Conservation (phyloP, 768 basidiomycete genomes). For the Phylloporus arenicola region DNA sequence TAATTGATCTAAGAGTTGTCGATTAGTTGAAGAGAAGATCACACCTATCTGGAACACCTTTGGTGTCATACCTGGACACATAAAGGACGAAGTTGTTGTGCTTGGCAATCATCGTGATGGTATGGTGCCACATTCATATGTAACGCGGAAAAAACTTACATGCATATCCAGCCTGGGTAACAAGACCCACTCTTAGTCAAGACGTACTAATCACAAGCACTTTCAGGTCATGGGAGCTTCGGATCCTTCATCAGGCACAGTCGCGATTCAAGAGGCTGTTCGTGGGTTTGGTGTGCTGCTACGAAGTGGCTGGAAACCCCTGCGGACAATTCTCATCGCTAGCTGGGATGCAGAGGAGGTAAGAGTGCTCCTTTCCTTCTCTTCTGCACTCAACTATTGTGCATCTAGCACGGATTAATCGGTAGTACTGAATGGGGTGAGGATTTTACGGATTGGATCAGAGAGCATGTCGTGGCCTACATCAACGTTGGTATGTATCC, state of each 20-base stretch:
- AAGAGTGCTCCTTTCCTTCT: conserved; percentile 3
- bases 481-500: conserved; percentile 61
- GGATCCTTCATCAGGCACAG: conserved; percentile 55
- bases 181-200: neutral
- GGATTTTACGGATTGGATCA: conserved; percentile 81
- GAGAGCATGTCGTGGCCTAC: conserved; percentile 79
- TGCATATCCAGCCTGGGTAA: conserved; percentile 21
- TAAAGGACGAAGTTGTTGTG: conserved; percentile 80
- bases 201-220: neutral
- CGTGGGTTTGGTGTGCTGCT: conserved; percentile 49
- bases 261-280: conserved; percentile 49
- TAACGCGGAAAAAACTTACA: conserved; percentile 3
- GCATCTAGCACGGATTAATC: conserved; percentile 54
- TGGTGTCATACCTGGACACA: conserved; percentile 78
- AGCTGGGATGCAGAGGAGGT: conserved; percentile 81
- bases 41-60: conserved; percentile 92
- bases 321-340: conserved; percentile 68
- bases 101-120: conserved; percentile 90
- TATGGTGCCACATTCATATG: conserved; percentile 25
- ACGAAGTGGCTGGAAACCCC: conserved; percentile 58
- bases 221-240: conserved; percentile 45
- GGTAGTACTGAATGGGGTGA: conserved; percentile 95
- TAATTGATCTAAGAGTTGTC: neutral
- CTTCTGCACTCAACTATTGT: conserved; percentile 3
- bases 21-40: conserved; percentile 66